Evolutionary conservation across 768 basidiomycete species (phyloP), one percentile per base, ranked within the genome.

Genomic region (Botryobasidium botryosum): DNA sequence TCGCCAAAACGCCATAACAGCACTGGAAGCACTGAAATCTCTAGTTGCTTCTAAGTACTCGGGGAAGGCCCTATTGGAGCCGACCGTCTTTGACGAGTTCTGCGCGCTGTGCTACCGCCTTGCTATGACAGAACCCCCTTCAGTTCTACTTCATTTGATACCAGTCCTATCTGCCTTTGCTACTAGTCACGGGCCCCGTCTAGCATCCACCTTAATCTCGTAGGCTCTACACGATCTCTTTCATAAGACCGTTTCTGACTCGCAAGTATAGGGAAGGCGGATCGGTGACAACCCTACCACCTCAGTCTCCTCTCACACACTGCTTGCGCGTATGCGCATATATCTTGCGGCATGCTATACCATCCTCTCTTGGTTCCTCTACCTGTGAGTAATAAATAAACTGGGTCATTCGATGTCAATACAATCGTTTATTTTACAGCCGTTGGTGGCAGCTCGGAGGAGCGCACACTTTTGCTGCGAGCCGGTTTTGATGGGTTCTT

Each of bases 21-120:
- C 76, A 3, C 68, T 94, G 8, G 74, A 77, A 55, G 77, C 86
- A 0, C 65, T 96, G 20, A 79, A 79, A 53, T 78, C 68, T 42
- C 68, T 97, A n/a, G 77, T 94, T 3, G 65, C 70, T 24, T 78
- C 79, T 0, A 75, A 81, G 49, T 84, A 86, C 55, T 72, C 79
- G 2, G 92, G 92, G 1, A 72, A 70, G 24, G 83, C 79, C 0
- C 70, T 96, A 27, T 66, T 82, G 47, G 81, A 91, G 31, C 77
- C 79, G 2, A 69, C 76, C 0, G 73, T 86, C 23, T 92, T 92
- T 55, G 85, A 88, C 38, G 92, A 99, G 61, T 75, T 97, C 35
- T 74, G 80, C 52, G 79, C 78, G 38, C 64, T 96, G 3, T 86
- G 79, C 57, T 88, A 92, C 56, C 74, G 92, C 4, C 75, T 96